Base-by-base conservation (phyloP, 176 grass and related monocot species). In the Miscanthus lutarioriparius region DNA sequence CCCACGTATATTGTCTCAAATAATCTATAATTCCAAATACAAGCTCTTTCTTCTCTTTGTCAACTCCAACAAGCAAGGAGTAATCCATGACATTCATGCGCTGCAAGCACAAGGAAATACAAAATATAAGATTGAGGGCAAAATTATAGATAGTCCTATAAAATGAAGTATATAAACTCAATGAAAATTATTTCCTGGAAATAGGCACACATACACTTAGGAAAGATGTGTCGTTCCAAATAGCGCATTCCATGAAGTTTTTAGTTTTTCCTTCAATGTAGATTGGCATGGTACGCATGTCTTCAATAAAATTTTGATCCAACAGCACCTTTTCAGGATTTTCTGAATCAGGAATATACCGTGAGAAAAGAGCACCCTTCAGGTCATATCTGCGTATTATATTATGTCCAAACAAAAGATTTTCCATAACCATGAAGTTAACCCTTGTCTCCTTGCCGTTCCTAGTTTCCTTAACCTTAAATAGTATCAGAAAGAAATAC, bases 341-440 rank as follows among this genome's bases (percentile, higher is more conserved):
- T 58, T 84, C 75, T 64, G 90, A 87, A 84, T 91, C 91, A 49
- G 66, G 36, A 66, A 97, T 67, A 49, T 93, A 79, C 48, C 95
- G 82, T 41, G 87, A 88, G 68, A 90, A 95, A 66, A 93, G 84
- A 86, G 96, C 89, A 64, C 96, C 93, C 78, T 98, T 98, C 79
- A 98, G 91, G 87, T 98, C 93, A 88, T 95, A 98, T 87, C 67
- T 87, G 19, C 89, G 84, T 80, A 87, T 40, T 76, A 98, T 62
- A 76, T 90, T 84, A 82, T 62, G 96, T 53, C 96, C 96, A 90
- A 88, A 98, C 14, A 95, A 76, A 88, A 95, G 85, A 83, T 98
- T 98, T 86, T 98, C 96, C 91, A 95, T 98, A 87, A 98, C 89
- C 91, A 98, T 93, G 75, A 93, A 85, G 87, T 93, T 94, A 86